Percentiles rank a stretch among this genome's conserved stretches.
Evolutionary conservation across 208 protist species (phyloP).

Genomic region (Phytomonas sp.): DNA sequence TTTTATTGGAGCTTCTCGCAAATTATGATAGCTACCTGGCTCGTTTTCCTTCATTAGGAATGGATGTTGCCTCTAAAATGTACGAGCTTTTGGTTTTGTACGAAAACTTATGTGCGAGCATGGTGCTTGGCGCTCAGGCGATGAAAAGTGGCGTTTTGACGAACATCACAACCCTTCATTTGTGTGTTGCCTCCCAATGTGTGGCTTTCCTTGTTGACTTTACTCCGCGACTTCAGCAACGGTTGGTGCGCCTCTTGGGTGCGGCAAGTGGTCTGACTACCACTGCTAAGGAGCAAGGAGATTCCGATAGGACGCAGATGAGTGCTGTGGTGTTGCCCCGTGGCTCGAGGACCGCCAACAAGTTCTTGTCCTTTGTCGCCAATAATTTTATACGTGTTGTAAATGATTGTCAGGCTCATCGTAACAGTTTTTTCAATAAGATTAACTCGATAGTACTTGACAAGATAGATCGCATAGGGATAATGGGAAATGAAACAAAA

Average conservation of each 20-base stretch:
- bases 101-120: slow-evolving; percentile 45
- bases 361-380: slow-evolving; percentile 30
- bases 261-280: neutral
- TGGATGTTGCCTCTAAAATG: slow-evolving; percentile 64
- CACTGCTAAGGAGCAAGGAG: neutral
- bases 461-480: slow-evolving; percentile 61
- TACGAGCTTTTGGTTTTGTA: slow-evolving; percentile 79
- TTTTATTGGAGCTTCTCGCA: slow-evolving; percentile 64
- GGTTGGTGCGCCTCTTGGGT: slow-evolving; percentile 19
- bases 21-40: slow-evolving; percentile 69
- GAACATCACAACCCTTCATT: slow-evolving; percentile 73
- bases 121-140: slow-evolving; percentile 78
- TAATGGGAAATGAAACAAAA: slow-evolving; percentile 19
- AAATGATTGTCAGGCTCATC: slow-evolving; percentile 44
- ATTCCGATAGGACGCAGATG: neutral
- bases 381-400: slow-evolving; percentile 48
- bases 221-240: slow-evolving; percentile 45
- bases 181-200: slow-evolving; percentile 83
- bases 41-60: slow-evolving; percentile 74
- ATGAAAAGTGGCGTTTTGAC: slow-evolving; percentile 67
- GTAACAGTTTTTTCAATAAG: slow-evolving; percentile 63
- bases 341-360: slow-evolving; percentile 1
- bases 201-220: slow-evolving; percentile 62
- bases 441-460: slow-evolving; percentile 48
- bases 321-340: neutral